These are phyloP conservation scores for Aspergillus neoniger DNA, from an alignment of 2,329 filamentous ascomycete genomes.

Conservation along the genomic window DNA sequence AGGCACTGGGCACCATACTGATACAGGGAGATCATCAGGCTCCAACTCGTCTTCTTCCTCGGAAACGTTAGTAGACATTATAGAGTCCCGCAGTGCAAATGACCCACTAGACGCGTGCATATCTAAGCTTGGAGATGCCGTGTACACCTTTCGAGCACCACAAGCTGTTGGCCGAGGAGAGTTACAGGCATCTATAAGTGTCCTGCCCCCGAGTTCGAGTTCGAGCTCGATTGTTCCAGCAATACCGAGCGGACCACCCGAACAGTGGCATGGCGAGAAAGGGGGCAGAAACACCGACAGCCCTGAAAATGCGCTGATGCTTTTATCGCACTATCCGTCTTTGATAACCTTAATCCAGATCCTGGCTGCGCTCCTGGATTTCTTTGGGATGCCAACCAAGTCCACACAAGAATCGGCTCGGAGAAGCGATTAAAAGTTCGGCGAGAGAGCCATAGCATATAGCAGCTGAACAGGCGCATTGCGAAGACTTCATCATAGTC, in stretches of 20 bases:
- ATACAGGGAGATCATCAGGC: not conserved
- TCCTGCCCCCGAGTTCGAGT: too few relatives aligned
- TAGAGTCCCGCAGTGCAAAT: not conserved
- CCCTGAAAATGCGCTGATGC: not conserved
- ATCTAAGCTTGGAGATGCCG: not conserved
- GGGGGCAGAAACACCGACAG: rapidly evolving
- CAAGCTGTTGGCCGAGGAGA: not conserved
- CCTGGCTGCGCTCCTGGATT: not conserved
- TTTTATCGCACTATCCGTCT: not conserved
- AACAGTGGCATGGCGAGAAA: not conserved
- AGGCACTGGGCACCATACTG: rapidly evolving
- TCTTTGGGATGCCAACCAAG: not conserved
- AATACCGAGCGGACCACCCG: rapidly evolving
- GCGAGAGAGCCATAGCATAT: too few relatives aligned
- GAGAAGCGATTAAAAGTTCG: too few relatives aligned
- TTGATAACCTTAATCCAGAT: not conserved
- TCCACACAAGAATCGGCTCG: too few relatives aligned
- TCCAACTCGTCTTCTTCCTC: not conserved
- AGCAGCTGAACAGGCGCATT: not conserved
- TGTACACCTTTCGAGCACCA: not conserved
- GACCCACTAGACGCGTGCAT: not conserved
- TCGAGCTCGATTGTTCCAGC: too few relatives aligned
- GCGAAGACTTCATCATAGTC: too few relatives aligned
- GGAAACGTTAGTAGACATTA: not conserved
- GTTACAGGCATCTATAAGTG: too few relatives aligned